Evolutionary conservation across 2,329 filamentous ascomycete genomes (phyloP).

Genomic region (Trichoderma koningiopsis): DNA sequence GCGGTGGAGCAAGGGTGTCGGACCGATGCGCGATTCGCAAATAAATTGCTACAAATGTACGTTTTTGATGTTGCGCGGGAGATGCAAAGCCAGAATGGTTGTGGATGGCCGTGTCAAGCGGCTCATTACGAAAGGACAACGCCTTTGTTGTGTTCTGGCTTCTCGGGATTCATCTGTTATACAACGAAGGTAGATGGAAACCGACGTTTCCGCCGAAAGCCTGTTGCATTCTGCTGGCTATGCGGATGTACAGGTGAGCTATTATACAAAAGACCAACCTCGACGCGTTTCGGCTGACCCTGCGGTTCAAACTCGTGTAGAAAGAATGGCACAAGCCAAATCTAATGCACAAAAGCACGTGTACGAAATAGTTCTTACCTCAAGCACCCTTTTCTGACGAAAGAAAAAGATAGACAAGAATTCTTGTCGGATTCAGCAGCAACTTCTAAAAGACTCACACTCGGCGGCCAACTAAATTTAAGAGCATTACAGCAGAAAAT

Average conservation of each 20-base stretch:
- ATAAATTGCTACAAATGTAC: constrained; percentile 18
- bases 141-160: constrained; percentile 19
- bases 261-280: no score
- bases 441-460: not conserved
- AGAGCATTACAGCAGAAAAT: not conserved
- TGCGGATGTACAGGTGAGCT: no score
- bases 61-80: constrained; percentile 27
- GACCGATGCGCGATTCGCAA: constrained; percentile 25
- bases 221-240: not conserved
- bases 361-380: not conserved
- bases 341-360: not conserved
- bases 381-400: not conserved
- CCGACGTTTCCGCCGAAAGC: not conserved
- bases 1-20: not conserved
- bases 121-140: constrained; percentile 29
- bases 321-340: not conserved
- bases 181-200: not conserved
- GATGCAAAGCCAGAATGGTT: constrained; percentile 26
- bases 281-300: not conserved
- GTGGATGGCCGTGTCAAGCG: constrained; percentile 26
- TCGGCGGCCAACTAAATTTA: not conserved
- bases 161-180: not conserved
- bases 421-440: not conserved
- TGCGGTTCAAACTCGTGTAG: not conserved
- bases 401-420: not conserved